Evolutionary conservation across 1,284 basidiomycete species (phyloP), one percentile per base, ranked within the genome.

Genomic region (Pyrrhoderma noxium): DNA sequence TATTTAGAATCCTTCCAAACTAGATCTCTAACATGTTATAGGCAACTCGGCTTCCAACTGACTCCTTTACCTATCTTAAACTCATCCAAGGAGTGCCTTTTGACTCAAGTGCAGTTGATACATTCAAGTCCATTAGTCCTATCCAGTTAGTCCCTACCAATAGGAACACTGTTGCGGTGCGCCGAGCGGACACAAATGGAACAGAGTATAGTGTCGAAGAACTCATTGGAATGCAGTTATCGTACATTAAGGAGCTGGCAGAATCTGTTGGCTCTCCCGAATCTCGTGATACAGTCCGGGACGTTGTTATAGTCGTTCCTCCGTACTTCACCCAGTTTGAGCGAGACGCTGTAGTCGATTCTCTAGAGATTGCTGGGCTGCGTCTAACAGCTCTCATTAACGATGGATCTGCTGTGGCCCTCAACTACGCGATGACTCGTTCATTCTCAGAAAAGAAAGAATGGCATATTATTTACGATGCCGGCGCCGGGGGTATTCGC

Each of bases 351-450:
- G 79, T 96, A 53, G 78, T 85, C 31, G 95, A 99, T 67, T 90
- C 95, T 2, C 80, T 93, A 39, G 90, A 93, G 62, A 81, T 98
- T 45, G 83, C 93, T 18, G 95, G 94, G 1, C 70, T 99, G 54
- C 80, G 80, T 16, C 86, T 89, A 2, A 70, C 95, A 22, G 82
- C 88, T 0, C 75, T 99, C 55, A 81, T 99, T 54, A 89, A 93
- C 59, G 96, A 99, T 64, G 94, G 94, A 39, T 87, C 91, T 0
- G 92, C 91, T 4, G 85, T 93, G 23, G 93, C 89, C 7, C 77
- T 97, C 58, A 96, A 96, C 72, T 99, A 92, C 63, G 95, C 94
- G 36, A 96, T 98, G 89, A 93, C 92, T 1, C 80, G 94, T 35
- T 78, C 79, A 0, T 99, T 99, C 73, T 31, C 27, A 31, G 61